Conservation (phyloP, 2,329 filamentous ascomycete species). For the Rachicladosporium sp. region DNA sequence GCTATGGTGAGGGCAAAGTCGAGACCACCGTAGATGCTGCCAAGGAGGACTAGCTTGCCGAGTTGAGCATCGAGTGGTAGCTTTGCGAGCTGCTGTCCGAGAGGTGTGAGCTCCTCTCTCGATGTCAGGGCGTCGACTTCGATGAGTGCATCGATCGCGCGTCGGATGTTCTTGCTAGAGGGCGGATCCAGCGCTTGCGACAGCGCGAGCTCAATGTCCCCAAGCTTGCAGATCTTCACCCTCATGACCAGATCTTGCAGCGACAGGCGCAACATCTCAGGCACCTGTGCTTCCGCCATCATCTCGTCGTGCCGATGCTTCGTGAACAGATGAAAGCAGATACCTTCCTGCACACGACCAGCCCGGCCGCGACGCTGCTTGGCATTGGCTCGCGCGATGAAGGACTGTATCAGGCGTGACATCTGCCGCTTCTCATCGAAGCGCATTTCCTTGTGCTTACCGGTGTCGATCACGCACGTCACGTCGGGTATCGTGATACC, state of each 20-base stretch:
- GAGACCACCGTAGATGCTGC: constrained; percentile 76
- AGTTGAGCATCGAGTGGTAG: constrained; percentile 88
- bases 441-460: constrained; percentile 94
- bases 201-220: constrained; percentile 82
- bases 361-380: constrained; percentile 90
- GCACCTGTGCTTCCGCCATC: constrained; percentile 86
- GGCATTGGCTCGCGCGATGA: constrained; percentile 89
- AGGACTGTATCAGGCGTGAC: constrained; percentile 81
- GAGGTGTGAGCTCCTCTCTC: constrained; percentile 69
- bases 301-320: constrained; percentile 71
- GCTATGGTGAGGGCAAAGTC: constrained; percentile 87
- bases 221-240: constrained; percentile 94
- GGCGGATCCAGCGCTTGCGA: constrained; percentile 82
- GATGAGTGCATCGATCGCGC: constrained; percentile 82
- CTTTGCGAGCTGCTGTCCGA: constrained; percentile 77
- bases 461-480: constrained; percentile 90
- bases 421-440: constrained; percentile 90
- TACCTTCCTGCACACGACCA: constrained; percentile 84
- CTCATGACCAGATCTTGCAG: constrained; percentile 90
- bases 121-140: constrained; percentile 82
- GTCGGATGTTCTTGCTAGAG: constrained; percentile 79
- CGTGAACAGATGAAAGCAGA: constrained; percentile 95
- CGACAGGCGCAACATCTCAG: constrained; percentile 88
- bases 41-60: constrained; percentile 81
- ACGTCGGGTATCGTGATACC: constrained; percentile 98